Conservation (phyloP, 2,329 filamentous ascomycete species). For the Drechslerella dactyloides region DNA sequence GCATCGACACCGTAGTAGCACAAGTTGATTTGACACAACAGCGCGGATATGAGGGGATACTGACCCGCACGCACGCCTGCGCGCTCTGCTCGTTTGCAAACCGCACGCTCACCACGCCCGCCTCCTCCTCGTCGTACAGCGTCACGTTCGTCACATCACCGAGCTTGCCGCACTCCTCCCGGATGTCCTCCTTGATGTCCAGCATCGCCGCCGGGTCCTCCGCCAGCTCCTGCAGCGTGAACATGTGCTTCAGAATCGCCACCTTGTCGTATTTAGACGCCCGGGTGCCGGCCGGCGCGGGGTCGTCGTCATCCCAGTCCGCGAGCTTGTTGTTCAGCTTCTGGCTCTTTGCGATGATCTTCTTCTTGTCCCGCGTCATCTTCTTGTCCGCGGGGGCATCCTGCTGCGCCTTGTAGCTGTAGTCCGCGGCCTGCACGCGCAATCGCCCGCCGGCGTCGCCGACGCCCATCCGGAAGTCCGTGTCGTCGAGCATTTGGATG, state of each 20-base stretch:
- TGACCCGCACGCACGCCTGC: constrained; percentile 67
- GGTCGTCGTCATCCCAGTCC: constrained; percentile 93
- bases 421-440: constrained; percentile 81
- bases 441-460: constrained; percentile 67
- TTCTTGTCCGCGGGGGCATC: constrained; percentile 54
- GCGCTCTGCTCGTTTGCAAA: constrained; percentile 77
- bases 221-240: constrained; percentile 81
- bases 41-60: neutral
- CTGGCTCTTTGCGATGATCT: constrained; percentile 88
- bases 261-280: constrained; percentile 72
- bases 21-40: too few species aligned
- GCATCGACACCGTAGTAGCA: neutral
- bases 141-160: constrained; percentile 90
- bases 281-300: constrained; percentile 65
- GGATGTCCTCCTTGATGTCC: constrained; percentile 93
- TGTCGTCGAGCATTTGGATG: constrained; percentile 79
- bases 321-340: constrained; percentile 83
- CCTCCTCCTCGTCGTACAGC: constrained; percentile 82
- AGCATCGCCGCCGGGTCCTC: constrained; percentile 82
- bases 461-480: constrained; percentile 74
- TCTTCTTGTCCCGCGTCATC: constrained; percentile 73
- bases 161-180: constrained; percentile 84
- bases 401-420: constrained; percentile 77
- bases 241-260: constrained; percentile 91
- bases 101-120: constrained; percentile 83